Evolutionary conservation across 805 yeast species (phyloP).

Genomic region (Myxozyma geophila): DNA sequence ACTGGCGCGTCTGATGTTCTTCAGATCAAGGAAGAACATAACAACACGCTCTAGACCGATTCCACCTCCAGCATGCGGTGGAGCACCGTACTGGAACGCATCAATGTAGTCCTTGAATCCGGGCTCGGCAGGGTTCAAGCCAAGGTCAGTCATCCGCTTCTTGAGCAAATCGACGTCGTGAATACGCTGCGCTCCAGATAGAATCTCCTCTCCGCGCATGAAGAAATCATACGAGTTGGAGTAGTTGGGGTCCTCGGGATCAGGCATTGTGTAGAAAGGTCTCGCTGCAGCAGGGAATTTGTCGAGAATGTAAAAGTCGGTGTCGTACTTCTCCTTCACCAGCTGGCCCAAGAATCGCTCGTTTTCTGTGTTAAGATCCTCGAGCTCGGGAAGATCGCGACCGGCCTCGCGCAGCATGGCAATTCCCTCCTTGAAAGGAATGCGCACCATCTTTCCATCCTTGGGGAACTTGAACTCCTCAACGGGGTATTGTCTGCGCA

Average conservation of each 20-base stretch:
- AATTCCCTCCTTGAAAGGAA: slow-evolving; percentile 91
- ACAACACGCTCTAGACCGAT: slow-evolving; percentile 98
- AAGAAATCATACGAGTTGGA: slow-evolving; percentile 97
- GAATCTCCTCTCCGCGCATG: slow-evolving; percentile 99
- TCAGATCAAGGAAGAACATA: slow-evolving; percentile 96
- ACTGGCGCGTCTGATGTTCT: slow-evolving; percentile 98
- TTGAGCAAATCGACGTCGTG: slow-evolving; percentile 86
- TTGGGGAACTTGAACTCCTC: slow-evolving; percentile 95
- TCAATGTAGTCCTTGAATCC: slow-evolving; percentile 91
- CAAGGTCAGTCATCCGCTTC: slow-evolving; percentile 83
- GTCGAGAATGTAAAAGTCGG: slow-evolving; percentile 97
- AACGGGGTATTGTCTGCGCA: slow-evolving; percentile 93
- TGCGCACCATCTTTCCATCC: slow-evolving; percentile 89
- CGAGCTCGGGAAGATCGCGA: slow-evolving; percentile 53
- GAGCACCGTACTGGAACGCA: slow-evolving; percentile 92
- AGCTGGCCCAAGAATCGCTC: slow-evolving; percentile 91
- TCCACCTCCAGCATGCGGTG: slow-evolving; percentile 99
- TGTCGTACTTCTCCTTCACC: slow-evolving; percentile 90
- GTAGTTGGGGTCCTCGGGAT: slow-evolving; percentile 85
- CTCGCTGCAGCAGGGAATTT: slow-evolving; percentile 96
- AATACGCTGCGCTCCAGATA: slow-evolving; percentile 99
- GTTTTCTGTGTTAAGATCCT: slow-evolving; percentile 67
- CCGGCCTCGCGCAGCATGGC: slow-evolving; percentile 85
- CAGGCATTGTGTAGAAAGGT: slow-evolving; percentile 99
- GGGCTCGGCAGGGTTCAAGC: slow-evolving; percentile 74